Percentiles rank a stretch among this genome's conserved stretches.
phyloP scores from a whole-genome alignment of 257 asterid genomes.

The Verbascum thapsus region DNA sequence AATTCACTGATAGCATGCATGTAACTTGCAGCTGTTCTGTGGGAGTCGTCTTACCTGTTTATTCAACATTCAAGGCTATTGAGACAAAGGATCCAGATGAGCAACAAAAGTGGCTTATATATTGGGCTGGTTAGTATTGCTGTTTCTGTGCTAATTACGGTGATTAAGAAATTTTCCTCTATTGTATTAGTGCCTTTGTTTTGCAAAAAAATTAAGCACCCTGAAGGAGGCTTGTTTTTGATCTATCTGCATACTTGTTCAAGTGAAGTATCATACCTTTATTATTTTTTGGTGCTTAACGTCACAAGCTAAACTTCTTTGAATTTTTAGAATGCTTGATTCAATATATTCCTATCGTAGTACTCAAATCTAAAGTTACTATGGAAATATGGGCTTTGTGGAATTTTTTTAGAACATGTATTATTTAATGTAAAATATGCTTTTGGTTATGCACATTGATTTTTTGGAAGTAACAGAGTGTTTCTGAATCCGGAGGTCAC shows the following conservation, averaged over 20 bases:
- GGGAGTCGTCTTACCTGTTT: constrained; percentile 85
- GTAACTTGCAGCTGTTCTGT: constrained; percentile 73
- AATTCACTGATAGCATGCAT: constrained; percentile 26
- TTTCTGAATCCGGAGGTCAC: constrained; percentile 10
- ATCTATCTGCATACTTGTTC: not conserved
- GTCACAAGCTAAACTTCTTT: constrained; percentile 9
- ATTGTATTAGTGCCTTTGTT: not conserved
- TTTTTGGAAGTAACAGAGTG: constrained; percentile 1
- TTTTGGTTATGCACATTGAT: constrained; percentile 15
- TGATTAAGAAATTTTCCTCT: not conserved
- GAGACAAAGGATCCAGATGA: constrained; percentile 70
- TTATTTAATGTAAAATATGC: constrained; percentile 7
- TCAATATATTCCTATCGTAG: not conserved
- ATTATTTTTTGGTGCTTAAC: constrained; percentile 6
- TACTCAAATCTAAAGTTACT: no score
- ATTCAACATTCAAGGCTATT: constrained; percentile 94
- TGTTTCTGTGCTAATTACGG: not conserved
- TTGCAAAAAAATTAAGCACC: not conserved
- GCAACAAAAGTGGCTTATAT: constrained; percentile 82
- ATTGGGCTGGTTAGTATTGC: constrained; percentile 88
- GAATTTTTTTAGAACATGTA: constrained; percentile 12
- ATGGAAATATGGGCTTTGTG: not conserved
- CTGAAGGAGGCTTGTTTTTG: constrained; percentile 5
- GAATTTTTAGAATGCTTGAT: not conserved
- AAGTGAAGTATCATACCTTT: constrained; percentile 5